These are phyloP conservation scores for Globisporangium alternatum DNA, from an alignment of 352 stramenopile genomes.

Conservation along the genomic window DNA sequence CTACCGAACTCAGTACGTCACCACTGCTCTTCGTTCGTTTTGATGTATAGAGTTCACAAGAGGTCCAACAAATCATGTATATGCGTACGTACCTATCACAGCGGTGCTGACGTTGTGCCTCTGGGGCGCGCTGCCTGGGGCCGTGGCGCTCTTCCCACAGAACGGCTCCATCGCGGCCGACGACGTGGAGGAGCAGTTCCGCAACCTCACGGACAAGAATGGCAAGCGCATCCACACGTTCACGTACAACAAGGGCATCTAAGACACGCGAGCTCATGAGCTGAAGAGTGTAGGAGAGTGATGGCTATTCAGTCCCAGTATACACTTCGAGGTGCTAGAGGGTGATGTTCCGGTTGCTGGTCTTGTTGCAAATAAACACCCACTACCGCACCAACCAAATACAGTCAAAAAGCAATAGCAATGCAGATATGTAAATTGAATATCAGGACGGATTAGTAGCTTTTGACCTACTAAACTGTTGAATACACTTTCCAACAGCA, in stretches of 20 bases:
- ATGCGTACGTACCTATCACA: conserved; percentile 11
- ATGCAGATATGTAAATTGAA: too few relatives aligned
- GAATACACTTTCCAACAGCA: not conserved
- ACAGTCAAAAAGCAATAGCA: too few relatives aligned
- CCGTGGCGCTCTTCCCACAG: conserved; percentile 80
- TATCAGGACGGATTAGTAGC: too few relatives aligned
- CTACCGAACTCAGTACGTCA: conserved; percentile 67
- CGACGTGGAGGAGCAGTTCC: conserved; percentile 64
- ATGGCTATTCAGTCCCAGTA: not conserved
- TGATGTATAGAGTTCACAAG: not conserved
- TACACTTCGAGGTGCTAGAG: not conserved
- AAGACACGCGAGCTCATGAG: not conserved
- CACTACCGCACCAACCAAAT: too few relatives aligned
- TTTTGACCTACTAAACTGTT: too few relatives aligned
- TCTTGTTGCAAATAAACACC: too few relatives aligned
- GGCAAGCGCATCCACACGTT: conserved; percentile 59
- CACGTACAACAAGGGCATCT: conserved; percentile 86
- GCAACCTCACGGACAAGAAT: conserved; percentile 49
- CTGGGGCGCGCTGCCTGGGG: conserved; percentile 73
- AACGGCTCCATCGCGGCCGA: conserved; percentile 65
- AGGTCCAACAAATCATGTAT: conserved; percentile 1
- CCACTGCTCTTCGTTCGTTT: not conserved
- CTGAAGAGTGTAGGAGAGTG: too few relatives aligned
- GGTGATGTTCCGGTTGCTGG: too few relatives aligned
- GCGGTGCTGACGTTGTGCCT: conserved; percentile 77